Evolutionary conservation across 345 rosid genomes (phyloP), one percentile per base, ranked within the genome.

Genomic region (Luvunga scandens): DNA sequence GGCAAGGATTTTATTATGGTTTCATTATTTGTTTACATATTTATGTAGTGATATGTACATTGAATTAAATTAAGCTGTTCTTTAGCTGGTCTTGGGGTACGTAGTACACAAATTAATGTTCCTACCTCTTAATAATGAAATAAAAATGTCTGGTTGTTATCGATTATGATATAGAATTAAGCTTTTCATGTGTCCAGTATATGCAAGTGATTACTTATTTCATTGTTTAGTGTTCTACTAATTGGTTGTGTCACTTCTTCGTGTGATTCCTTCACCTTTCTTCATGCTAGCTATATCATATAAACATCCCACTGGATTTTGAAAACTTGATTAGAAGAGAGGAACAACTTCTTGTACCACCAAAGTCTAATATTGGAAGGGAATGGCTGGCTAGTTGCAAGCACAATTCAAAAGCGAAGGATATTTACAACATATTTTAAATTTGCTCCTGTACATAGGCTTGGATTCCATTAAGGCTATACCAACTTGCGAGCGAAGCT

Each of bases 41-140:
- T 12, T 57, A 16, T 48, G 38, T 66, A 66, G 48, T 76, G 75
- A 80, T 57, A 36, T 78, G 83, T 82, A 79, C 75, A 81, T 78
- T 69, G 69, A 45, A 28, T 45, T 45, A 45, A 45, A 45, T 13
- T 45, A 64, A 78, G 66, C 71, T 65, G 60, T 25, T 72, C 33
- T 67, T 78, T 75, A 30, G 50, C 18, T 60, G 67, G 53, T 60
- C 36, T 62, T 70, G 50, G 69, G 61, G 74, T 73, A 84, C 22
- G 7, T 45, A 45, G 18, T 12, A 13, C 50, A 12, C 50, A 45
- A 0, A 3, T 19, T 53, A 53, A 18, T 3, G 18, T 63, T 56
- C 27, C 68, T 66, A 53, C 81, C 81, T 84, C 85, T 57, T 30
- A 75, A 62, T 63, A 42, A 62, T 42, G 25, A 74, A 66, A 36